phyloP scores from a whole-genome alignment of 139 green algal species.

The Dunaliella primolecta region DNA sequence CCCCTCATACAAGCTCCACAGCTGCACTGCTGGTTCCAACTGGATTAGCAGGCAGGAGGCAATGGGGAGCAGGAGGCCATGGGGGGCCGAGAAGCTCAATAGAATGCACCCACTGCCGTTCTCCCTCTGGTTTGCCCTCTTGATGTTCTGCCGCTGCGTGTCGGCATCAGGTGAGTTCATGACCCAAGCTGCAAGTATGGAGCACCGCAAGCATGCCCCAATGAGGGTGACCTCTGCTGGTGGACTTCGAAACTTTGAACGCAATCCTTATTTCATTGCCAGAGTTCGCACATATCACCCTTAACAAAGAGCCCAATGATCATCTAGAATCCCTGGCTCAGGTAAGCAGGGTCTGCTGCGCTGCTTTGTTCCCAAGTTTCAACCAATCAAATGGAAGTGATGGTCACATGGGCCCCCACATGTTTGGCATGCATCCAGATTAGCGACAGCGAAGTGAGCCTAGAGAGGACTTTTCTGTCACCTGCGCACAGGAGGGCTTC shows the following conservation, averaged over 20 bases:
- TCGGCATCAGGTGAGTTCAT: neutral
- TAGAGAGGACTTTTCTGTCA: constrained; percentile 68
- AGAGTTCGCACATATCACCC: neutral
- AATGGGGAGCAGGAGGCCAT: no score
- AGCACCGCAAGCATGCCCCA: neutral
- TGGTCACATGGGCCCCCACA: neutral
- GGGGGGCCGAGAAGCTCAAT: no score
- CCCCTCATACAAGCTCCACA: neutral
- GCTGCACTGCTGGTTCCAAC: neutral
- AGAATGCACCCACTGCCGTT: neutral
- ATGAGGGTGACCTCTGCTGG: neutral
- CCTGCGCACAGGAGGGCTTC: constrained; percentile 59
- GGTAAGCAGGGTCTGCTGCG: constrained; percentile 22
- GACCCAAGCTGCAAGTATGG: neutral
- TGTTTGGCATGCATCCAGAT: constrained; percentile 49
- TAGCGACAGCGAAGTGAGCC: constrained; percentile 51
- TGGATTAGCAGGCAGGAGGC: no score
- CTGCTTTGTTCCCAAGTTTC: neutral
- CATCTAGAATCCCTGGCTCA: constrained; percentile 53
- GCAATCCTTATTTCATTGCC: neutral
- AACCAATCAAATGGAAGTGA: neutral
- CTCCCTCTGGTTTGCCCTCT: neutral
- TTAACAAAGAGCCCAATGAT: constrained; percentile 52
- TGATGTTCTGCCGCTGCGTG: neutral
- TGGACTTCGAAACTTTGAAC: neutral